Evolutionary conservation across 2,329 filamentous ascomycete genomes (phyloP).

Genomic region (Talaromyces sp.): DNA sequence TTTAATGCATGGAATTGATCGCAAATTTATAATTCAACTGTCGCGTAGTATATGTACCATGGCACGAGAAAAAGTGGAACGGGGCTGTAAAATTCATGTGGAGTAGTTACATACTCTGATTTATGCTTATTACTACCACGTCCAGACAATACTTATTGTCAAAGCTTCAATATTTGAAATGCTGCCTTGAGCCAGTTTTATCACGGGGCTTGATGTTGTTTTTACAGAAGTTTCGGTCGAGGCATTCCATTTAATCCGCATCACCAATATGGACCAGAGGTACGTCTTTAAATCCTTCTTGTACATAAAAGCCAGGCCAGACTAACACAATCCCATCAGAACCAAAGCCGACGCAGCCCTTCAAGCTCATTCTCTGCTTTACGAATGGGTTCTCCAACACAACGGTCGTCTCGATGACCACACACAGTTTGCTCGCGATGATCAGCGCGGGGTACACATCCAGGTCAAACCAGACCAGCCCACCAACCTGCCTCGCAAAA

Average conservation of each 20-base stretch:
- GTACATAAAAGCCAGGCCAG: not conserved
- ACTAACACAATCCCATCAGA: slow-evolving; percentile 1
- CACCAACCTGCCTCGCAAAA: slow-evolving; percentile 20
- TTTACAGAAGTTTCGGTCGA: not conserved
- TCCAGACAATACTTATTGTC: not conserved
- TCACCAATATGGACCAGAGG: not conserved
- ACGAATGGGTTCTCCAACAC: slow-evolving; percentile 27
- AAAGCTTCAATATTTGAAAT: not conserved
- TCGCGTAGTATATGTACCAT: not conserved
- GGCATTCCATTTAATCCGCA: not conserved
- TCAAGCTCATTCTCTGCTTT: slow-evolving; percentile 20
- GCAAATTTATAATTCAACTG: not conserved
- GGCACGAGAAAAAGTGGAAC: not conserved
- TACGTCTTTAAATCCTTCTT: not conserved
- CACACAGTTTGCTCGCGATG: slow-evolving; percentile 28
- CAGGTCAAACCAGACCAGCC: slow-evolving; percentile 25
- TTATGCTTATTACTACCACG: not conserved
- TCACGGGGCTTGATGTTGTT: no score
- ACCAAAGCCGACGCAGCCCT: not conserved
- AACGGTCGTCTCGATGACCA: slow-evolving; percentile 27
- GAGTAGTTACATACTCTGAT: not conserved
- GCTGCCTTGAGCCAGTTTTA: not conserved
- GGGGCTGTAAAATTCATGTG: not conserved
- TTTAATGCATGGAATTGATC: not conserved
- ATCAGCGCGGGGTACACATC: slow-evolving; percentile 29